phyloP scores from a whole-genome alignment of 208 protist genomes.

The Novymonas esmeraldas region DNA sequence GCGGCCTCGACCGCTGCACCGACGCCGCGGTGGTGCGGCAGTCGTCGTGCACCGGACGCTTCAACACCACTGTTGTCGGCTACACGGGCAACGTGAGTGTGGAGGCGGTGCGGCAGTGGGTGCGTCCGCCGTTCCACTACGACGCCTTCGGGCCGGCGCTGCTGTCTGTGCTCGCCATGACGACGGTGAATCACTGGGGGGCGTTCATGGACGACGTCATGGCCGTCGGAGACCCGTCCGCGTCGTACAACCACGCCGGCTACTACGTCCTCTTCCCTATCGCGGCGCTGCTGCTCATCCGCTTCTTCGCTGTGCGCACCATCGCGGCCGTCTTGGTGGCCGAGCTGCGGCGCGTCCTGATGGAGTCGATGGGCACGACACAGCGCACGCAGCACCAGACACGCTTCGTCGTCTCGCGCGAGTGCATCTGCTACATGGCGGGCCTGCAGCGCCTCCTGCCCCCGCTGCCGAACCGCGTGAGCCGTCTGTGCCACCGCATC shows the following conservation, averaged over 20 bases:
- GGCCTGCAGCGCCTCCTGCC: slow-evolving; percentile 11
- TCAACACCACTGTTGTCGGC: slow-evolving; percentile 9
- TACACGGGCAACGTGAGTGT: slow-evolving; percentile 7
- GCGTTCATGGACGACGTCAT: slow-evolving; percentile 56
- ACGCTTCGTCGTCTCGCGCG: slow-evolving; percentile 19
- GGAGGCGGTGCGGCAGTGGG: slow-evolving; percentile 24
- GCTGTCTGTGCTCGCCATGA: slow-evolving; percentile 60
- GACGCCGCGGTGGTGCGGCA: slow-evolving; percentile 22
- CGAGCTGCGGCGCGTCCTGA: slow-evolving; percentile 17
- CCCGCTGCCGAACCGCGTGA: slow-evolving; percentile 8
- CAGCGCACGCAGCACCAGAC: slow-evolving; percentile 17
- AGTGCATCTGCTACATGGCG: slow-evolving; percentile 24
- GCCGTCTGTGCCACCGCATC: slow-evolving; percentile 23
- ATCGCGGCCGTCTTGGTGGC: slow-evolving; percentile 39
- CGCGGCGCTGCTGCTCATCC: slow-evolving; percentile 35
- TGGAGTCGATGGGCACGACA: slow-evolving; percentile 7
- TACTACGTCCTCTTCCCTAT: slow-evolving; percentile 53
- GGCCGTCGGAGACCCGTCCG: slow-evolving; percentile 16
- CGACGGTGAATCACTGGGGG: slow-evolving; percentile 52
- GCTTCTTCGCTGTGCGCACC: slow-evolving; percentile 34
- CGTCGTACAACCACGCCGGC: slow-evolving; percentile 26
- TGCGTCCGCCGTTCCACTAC: slow-evolving; percentile 36
- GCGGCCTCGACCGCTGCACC: slow-evolving; percentile 43
- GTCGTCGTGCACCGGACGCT: slow-evolving; percentile 25
- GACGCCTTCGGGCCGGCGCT: slow-evolving; percentile 62